Evolutionary conservation across 148 eudicot species (phyloP).

Genomic region (Mesembryanthemum crystallinum): DNA sequence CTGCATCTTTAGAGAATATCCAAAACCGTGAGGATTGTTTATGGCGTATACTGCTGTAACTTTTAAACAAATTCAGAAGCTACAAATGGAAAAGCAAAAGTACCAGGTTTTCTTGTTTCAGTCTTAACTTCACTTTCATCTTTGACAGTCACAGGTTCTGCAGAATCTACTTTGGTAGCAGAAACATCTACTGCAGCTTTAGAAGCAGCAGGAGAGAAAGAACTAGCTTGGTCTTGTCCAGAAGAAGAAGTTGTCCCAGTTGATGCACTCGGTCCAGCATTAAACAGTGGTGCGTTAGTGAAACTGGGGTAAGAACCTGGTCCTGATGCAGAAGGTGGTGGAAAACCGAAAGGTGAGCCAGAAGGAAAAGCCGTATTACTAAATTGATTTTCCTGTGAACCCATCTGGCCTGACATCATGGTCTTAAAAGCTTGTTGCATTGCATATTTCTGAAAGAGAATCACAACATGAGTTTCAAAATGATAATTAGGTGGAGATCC

Average conservation of each 20-base stretch:
- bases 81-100: not conserved
- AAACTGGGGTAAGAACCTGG: conserved; percentile 14
- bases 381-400: conserved; percentile 77
- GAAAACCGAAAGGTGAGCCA: conserved; percentile 68
- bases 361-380: conserved; percentile 55
- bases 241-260: conserved; percentile 14
- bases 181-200: conserved; percentile 53
- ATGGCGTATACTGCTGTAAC: not conserved
- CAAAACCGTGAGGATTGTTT: not conserved
- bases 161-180: not conserved
- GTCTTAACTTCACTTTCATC: conserved; percentile 10
- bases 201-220: conserved; percentile 47
- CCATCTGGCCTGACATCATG: conserved; percentile 67
- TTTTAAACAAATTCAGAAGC: not conserved
- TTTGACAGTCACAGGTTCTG: conserved; percentile 5
- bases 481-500: not conserved
- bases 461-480: not conserved
- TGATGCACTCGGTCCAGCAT: conserved; percentile 7
- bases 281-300: not conserved
- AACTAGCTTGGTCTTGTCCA: conserved; percentile 18
- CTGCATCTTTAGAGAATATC: not conserved
- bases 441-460: conserved; percentile 74
- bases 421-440: conserved; percentile 89
- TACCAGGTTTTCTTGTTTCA: conserved; percentile 46
- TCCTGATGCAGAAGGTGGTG: conserved; percentile 47